phyloP scores from a whole-genome alignment of 345 rosid genomes.

The Melaleuca alternifolia region DNA sequence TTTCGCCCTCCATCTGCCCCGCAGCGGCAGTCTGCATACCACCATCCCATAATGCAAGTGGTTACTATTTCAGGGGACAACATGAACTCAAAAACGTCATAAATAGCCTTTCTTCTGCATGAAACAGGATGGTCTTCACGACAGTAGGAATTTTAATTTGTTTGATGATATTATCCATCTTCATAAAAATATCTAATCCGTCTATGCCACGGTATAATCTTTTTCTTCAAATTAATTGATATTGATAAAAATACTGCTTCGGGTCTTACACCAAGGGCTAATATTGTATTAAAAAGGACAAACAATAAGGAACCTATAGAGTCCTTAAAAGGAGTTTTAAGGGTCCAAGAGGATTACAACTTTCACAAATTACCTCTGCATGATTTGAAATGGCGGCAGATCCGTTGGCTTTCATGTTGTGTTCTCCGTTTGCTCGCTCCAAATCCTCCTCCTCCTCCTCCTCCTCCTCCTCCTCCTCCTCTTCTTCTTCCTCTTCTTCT shows the following conservation, averaged over 20 bases:
- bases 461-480: conserved; percentile 27
- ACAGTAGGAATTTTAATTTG: neutral
- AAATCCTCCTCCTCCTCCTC: conserved; percentile 32
- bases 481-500: conserved; percentile 39
- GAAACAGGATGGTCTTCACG: neutral
- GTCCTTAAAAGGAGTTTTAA: neutral
- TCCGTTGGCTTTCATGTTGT: conserved; percentile 7
- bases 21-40: conserved; percentile 4
- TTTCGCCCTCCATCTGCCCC: conserved; percentile 3
- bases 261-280: neutral
- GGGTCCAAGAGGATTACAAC: neutral
- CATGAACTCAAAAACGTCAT: neutral
- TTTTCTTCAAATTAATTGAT: neutral
- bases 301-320: neutral
- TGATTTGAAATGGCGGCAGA: neutral
- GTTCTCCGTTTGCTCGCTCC: conserved; percentile 3
- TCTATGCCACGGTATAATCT: neutral
- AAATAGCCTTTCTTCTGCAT: neutral
- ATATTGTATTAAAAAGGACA: neutral
- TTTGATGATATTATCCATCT: neutral
- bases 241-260: neutral
- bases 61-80: neutral
- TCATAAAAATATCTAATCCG: neutral
- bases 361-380: conserved; percentile 8
- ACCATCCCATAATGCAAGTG: conserved; percentile 3